These are phyloP conservation scores for Lolium perenne DNA, from an alignment of 176 grass and related monocot species.

Conservation along the genomic window DNA sequence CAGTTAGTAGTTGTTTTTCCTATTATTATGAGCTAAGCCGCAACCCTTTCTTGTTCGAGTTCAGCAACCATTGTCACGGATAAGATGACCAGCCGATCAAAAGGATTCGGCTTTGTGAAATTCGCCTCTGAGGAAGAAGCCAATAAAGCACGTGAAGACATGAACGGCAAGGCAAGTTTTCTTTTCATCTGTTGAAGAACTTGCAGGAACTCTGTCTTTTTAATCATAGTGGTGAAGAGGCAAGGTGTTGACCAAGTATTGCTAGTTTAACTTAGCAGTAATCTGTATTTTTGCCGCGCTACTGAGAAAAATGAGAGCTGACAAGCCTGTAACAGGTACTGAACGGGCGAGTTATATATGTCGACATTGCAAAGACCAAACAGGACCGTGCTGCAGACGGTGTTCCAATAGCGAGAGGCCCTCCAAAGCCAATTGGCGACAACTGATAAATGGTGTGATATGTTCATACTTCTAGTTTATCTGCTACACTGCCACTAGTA, in stretches of 20 bases:
- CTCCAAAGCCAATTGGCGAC: conserved; percentile 30
- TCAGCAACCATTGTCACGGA: conserved; percentile 67
- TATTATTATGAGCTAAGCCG: conserved; percentile 20
- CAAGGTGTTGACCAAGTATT: neutral
- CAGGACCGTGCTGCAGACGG: neutral
- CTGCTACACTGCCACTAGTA: neutral
- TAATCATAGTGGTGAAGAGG: neutral
- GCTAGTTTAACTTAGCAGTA: neutral
- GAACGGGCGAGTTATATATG: conserved; percentile 62
- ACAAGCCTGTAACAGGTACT: conserved; percentile 47
- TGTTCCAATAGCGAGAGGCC: conserved; percentile 49
- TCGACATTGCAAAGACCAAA: conserved; percentile 62
- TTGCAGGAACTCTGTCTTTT: neutral
- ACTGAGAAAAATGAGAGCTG: neutral
- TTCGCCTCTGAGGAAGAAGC: conserved; percentile 61
- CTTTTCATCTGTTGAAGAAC: neutral
- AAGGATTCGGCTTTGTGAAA: conserved; percentile 91
- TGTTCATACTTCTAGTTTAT: neutral
- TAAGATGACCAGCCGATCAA: conserved; percentile 57
- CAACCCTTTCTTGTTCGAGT: conserved; percentile 30
- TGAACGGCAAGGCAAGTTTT: conserved; percentile 82
- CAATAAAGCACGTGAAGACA: conserved; percentile 57
- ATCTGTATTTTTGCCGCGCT: neutral
- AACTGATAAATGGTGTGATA: neutral
- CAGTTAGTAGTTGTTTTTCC: neutral